These are phyloP conservation scores for Fusarium tjaetaba DNA, from an alignment of 2,329 filamentous ascomycete species.

Conservation along the genomic window DNA sequence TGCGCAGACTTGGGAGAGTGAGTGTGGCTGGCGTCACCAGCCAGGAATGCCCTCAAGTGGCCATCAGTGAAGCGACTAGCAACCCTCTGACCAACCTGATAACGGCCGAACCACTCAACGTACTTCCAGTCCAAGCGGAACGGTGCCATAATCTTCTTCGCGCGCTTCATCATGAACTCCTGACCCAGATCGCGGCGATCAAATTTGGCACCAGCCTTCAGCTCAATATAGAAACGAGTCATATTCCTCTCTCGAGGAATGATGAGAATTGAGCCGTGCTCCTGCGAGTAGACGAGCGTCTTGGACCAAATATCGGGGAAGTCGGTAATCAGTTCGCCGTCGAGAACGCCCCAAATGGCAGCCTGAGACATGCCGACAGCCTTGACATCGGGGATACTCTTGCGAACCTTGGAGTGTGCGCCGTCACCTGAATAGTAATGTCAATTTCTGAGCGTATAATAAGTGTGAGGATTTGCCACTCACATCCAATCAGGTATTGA, in stretches of 20 bases:
- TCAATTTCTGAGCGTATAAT: slow-evolving; percentile 9
- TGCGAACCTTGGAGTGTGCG: slow-evolving; percentile 75
- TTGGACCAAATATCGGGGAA: slow-evolving; percentile 83
- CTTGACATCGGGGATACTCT: slow-evolving; percentile 66
- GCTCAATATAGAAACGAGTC: slow-evolving; percentile 71
- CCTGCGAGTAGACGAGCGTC: slow-evolving; percentile 73
- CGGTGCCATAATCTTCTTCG: slow-evolving; percentile 68
- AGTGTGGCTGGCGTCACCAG: slow-evolving; percentile 76
- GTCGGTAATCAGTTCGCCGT: slow-evolving; percentile 75
- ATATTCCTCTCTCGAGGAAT: slow-evolving; percentile 78
- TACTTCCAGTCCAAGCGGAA: slow-evolving; percentile 67
- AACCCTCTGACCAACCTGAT: slow-evolving; percentile 76
- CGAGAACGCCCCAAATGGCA: slow-evolving; percentile 75
- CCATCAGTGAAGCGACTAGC: slow-evolving; percentile 75
- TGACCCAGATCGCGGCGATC: slow-evolving; percentile 59
- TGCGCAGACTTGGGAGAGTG: slow-evolving; percentile 78
- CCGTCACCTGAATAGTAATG: slow-evolving; percentile 64
- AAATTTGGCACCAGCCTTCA: slow-evolving; percentile 57
- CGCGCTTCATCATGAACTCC: slow-evolving; percentile 76
- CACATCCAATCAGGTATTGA: slow-evolving; percentile 75
- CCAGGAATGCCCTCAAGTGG: slow-evolving; percentile 71
- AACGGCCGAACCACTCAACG: slow-evolving; percentile 77
- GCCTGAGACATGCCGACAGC: slow-evolving; percentile 65
- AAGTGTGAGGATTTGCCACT: slow-evolving; percentile 34
- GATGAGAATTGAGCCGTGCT: slow-evolving; percentile 75